phyloP scores from a whole-genome alignment of 495 filamentous ascomycete genomes.

The Trichoderma erinaceum region DNA sequence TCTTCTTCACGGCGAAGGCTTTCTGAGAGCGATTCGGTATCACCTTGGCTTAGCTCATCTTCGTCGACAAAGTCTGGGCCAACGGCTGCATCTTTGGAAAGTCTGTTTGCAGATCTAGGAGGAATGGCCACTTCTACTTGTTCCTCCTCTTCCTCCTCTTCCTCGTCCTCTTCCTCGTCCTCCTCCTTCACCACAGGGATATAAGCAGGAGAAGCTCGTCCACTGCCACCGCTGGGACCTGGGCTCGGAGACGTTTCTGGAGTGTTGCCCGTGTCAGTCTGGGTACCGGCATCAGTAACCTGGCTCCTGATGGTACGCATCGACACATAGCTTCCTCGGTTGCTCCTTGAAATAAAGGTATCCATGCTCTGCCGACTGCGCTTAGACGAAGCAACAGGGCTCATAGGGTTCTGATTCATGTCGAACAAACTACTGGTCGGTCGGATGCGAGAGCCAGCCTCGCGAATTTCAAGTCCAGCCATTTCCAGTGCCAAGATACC shows the following conservation, averaged over 20 bases:
- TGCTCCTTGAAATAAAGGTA: slow-evolving; percentile 52
- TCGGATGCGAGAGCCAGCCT: slow-evolving; percentile 66
- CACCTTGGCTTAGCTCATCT: background rate
- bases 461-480: slow-evolving; percentile 77
- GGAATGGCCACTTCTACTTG: background rate
- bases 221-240: slow-evolving; percentile 40
- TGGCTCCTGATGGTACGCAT: slow-evolving; percentile 50
- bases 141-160: background rate
- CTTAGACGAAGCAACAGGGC: slow-evolving; percentile 59
- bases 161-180: slow-evolving; percentile 40
- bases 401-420: slow-evolving; percentile 67
- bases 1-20: slow-evolving; percentile 22
- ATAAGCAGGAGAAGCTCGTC: slow-evolving; percentile 23
- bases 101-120: background rate
- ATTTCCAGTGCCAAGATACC: slow-evolving; percentile 80
- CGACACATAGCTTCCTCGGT: slow-evolving; percentile 60
- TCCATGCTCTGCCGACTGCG: slow-evolving; percentile 67
- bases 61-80: slow-evolving; percentile 16
- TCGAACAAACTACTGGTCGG: slow-evolving; percentile 72
- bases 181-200: slow-evolving; percentile 34
- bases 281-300: slow-evolving; percentile 49
- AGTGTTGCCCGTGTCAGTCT: slow-evolving; percentile 48
- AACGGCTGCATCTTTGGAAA: slow-evolving; percentile 18
- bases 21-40: background rate
- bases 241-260: slow-evolving; percentile 44